Evolutionary conservation across 2,329 filamentous ascomycete genomes (phyloP).

Genomic region (Chaetomium strumarium): DNA sequence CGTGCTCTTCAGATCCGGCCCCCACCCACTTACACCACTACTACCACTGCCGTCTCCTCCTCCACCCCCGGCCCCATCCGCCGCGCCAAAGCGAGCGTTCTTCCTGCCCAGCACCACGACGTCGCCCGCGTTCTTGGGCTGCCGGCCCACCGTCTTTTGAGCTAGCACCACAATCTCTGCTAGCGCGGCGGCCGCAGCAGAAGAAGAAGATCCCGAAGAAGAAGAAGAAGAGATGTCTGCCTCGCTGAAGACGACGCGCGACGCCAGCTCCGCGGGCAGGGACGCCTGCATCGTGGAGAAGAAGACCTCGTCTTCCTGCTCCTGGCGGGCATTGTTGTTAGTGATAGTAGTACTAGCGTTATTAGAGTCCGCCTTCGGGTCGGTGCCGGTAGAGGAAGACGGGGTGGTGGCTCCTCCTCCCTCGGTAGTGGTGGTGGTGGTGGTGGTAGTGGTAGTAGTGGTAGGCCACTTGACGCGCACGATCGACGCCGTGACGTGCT

Average conservation of each 20-base stretch:
- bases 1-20: slow-evolving; percentile 41
- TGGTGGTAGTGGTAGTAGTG: slow-evolving; percentile 11
- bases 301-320: slow-evolving; percentile 27
- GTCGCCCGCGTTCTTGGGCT: slow-evolving; percentile 62
- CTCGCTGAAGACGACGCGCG: slow-evolving; percentile 44
- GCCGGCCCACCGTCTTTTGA: slow-evolving; percentile 52
- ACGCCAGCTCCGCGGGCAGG: slow-evolving; percentile 29
- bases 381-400: background rate
- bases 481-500: slow-evolving; percentile 72
- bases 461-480: slow-evolving; percentile 46
- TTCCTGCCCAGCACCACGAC: slow-evolving; percentile 61
- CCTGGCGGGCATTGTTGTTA: slow-evolving; percentile 29
- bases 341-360: background rate
- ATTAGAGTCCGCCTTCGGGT: background rate
- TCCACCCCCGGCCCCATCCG: background rate
- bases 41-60: slow-evolving; percentile 11
- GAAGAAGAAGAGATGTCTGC: slow-evolving; percentile 34
- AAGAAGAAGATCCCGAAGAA: slow-evolving; percentile 21
- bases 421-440: too few relatives aligned
- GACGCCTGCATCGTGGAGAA: slow-evolving; percentile 32
- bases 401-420: background rate
- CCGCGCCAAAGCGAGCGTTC: slow-evolving; percentile 30
- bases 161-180: slow-evolving; percentile 48
- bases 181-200: slow-evolving; percentile 36
- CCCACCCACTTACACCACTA: slow-evolving; percentile 16